Evolutionary conservation across 495 filamentous ascomycete genomes (phyloP).

Genomic region (Collariella sp.): DNA sequence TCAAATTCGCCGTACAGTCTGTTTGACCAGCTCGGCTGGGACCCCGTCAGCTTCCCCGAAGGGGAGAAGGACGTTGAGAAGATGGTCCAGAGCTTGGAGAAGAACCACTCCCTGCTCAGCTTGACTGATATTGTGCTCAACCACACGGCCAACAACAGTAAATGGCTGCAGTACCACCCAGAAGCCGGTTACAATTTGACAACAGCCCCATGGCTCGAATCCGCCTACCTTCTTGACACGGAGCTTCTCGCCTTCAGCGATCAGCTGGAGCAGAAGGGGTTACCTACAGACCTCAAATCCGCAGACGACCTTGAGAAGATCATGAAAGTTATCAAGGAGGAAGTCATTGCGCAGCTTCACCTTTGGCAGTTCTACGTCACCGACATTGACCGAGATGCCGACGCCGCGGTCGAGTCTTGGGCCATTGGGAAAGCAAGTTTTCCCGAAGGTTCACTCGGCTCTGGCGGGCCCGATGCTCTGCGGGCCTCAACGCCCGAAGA

Average conservation of each 20-base stretch:
- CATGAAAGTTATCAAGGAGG: slow-evolving; percentile 74
- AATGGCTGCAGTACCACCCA: slow-evolving; percentile 89
- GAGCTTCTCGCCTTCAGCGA: slow-evolving; percentile 69
- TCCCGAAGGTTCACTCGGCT: slow-evolving; percentile 36
- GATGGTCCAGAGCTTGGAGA: slow-evolving; percentile 73
- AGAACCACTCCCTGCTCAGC: slow-evolving; percentile 73
- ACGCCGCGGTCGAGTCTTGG: slow-evolving; percentile 65
- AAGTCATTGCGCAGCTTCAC: slow-evolving; percentile 63
- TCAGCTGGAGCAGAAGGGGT: slow-evolving; percentile 54
- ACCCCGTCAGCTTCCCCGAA: slow-evolving; percentile 69
- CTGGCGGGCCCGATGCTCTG: slow-evolving; percentile 40
- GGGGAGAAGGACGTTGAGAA: slow-evolving; percentile 76
- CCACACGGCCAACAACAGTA: slow-evolving; percentile 91
- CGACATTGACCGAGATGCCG: slow-evolving; percentile 64
- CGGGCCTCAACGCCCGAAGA: slow-evolving; percentile 33
- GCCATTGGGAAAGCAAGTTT: slow-evolving; percentile 43
- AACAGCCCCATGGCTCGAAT: slow-evolving; percentile 86
- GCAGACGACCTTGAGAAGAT: slow-evolving; percentile 69
- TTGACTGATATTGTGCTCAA: slow-evolving; percentile 98
- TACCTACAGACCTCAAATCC: slow-evolving; percentile 64
- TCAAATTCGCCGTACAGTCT: slow-evolving; percentile 98
- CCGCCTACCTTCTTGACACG: slow-evolving; percentile 80
- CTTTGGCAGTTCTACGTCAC: slow-evolving; percentile 93
- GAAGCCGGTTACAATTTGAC: slow-evolving; percentile 92
- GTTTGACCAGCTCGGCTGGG: slow-evolving; percentile 83